These are phyloP conservation scores for Spinacia oleracea DNA, from an alignment of 179 eudicot species.

Conservation along the genomic window DNA sequence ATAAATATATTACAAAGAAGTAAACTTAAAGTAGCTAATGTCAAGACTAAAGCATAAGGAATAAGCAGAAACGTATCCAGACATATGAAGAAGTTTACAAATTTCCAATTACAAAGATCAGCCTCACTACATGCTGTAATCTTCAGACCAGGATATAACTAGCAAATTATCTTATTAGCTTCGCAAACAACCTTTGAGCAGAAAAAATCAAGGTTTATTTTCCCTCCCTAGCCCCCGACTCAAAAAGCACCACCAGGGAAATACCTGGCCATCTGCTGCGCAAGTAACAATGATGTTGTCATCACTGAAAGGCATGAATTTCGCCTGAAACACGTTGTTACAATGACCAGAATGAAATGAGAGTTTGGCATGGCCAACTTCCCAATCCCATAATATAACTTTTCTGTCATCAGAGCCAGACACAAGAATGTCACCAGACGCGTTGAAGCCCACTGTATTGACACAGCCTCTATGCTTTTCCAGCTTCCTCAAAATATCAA, in stretches of 20 bases:
- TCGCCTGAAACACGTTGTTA: slow-evolving; percentile 91
- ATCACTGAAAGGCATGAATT: slow-evolving; percentile 77
- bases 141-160: neutral
- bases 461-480: slow-evolving; percentile 92
- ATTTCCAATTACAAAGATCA: slow-evolving; percentile 7
- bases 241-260: neutral
- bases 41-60: neutral
- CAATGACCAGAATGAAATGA: slow-evolving; percentile 78
- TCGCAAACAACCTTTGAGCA: neutral
- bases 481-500: slow-evolving; percentile 66
- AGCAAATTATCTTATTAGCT: neutral
- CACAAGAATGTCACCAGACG: slow-evolving; percentile 72
- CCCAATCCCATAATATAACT: slow-evolving; percentile 92
- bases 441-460: slow-evolving; percentile 83
- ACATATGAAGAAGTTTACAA: neutral
- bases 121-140: neutral
- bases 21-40: neutral
- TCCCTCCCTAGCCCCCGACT: neutral
- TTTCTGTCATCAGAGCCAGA: slow-evolving; percentile 92
- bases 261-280: slow-evolving; percentile 99
- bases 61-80: slow-evolving; percentile 7
- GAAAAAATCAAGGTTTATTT: neutral
- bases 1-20: neutral
- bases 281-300: slow-evolving; percentile 83
- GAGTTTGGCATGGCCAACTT: slow-evolving; percentile 60